Base-by-base conservation (phyloP, 2,329 filamentous ascomycete species). In the Xylaria sp. region DNA sequence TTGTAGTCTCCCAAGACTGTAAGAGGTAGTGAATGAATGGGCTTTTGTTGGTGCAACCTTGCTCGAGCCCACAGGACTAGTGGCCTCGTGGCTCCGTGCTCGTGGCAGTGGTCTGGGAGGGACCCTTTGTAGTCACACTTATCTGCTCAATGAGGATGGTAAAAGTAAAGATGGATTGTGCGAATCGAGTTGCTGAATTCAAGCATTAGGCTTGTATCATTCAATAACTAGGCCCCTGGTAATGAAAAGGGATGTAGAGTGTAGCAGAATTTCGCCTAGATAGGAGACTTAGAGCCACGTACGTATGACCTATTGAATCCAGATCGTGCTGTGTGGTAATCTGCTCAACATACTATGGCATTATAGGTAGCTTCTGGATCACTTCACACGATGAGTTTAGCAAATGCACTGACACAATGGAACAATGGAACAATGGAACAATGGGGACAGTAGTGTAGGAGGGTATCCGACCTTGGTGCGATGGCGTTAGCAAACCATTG, bases 31-130 rank as follows among this genome's bases (percentile, higher is more conserved):
- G 13, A 58, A 50, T n/a, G 48, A n/a, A 12, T 9, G 8, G 35
- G 27, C 21, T 47, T 44, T 10, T 40, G 6, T 23, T 51, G 27
- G 53, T 66, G 62, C 40, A 42, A 48, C 63, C n/a, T 48, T 51
- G 51, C 29, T 12, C 9, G 42, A 57, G 32, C 1, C 25, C n/a
- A n/a, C 50, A 32, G 29, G n/a, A 35, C 25, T 35, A 51, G 29
- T 25, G 37, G 10, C 6, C 40, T 64, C 40, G 12, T n/a, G 18
- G n/a, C 21, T 21, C 32, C 27, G 51, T 50, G 18, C 5, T 25
- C 35, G 16, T 35, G 37, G 44, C 5, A 58, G 44, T 47, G 44
- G n/a, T n/a, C n/a, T n/a, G n/a, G n/a, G n/a, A n/a, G n/a, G n/a
- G n/a, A n/a, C n/a, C n/a, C n/a, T n/a, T n/a, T n/a, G n/a, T n/a